Evolutionary conservation across 75 land plant species (phyloP), one percentile per base, ranked within the genome.

Genomic region (Larix kaempferi): DNA sequence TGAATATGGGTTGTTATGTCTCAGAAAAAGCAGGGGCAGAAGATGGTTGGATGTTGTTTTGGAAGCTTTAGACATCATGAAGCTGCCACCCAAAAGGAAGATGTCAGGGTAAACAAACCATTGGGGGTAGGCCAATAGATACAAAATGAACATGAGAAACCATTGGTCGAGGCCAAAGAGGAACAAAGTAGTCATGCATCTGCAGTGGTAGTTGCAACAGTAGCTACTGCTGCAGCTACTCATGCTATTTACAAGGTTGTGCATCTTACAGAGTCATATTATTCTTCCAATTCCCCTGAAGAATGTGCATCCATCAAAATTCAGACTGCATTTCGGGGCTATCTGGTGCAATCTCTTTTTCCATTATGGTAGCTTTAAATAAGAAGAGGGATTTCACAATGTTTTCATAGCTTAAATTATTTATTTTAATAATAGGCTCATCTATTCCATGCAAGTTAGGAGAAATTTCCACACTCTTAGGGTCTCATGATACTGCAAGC

Each of bases 261-360:
- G 2, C 76, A 90, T 56, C 86, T 87, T 56, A 83, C 91, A 4
- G 55, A 85, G 41, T 84, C 89, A 8, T 15, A 62, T 41, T 35
- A 19, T 25, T 69, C 49, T 22, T 11, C n/a, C 3, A 44, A 69
- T 41, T 69, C 23, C 72, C 57, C 62, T 26, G 78, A 91, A 49
- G 84, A 89, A 61, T 85, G 79, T 78, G 93, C 98, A 22, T 93
- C 98, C 37, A 74, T 88, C 55, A 77, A 62, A 54, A 91, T 95
- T 61, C 98, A 95, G 61, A 89, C 96, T 10, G 86, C 98, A 17
- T 95, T 95, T 78, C 82, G 98, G 78, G 96, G 89, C 6, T 93
- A 91, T 74, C 79, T 95, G 87, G 98, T 94, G 41, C 72, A n/a
- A 41, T 69, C 52, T 35, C 10, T 21, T 3, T 65, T n/a, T 21